Evolutionary conservation across 108 stramenopile species (phyloP).

Genomic region (Conticribra guillardii): DNA sequence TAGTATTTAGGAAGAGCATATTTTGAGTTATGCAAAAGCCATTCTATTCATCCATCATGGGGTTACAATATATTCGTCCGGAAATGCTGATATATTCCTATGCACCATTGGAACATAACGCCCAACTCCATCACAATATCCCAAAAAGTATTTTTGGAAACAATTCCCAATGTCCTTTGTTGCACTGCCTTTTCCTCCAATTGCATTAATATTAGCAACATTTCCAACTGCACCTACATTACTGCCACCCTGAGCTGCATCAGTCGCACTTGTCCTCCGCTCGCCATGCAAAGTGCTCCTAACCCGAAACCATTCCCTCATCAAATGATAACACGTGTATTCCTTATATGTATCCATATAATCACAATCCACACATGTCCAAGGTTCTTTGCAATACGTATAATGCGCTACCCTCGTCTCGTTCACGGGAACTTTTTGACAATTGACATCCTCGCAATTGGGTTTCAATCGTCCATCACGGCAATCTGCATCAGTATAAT

Average conservation of each 20-base stretch:
- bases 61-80: neutral
- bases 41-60: no score
- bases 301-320: conserved; percentile 26
- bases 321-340: conserved; percentile 12
- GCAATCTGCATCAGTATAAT: conserved; percentile 26
- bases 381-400: conserved; percentile 60
- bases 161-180: conserved; percentile 11
- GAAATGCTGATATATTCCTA: neutral
- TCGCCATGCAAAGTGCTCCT: conserved; percentile 23
- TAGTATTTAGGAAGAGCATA: no score
- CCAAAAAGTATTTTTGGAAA: conserved; percentile 14
- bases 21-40: no score
- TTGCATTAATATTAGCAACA: no score
- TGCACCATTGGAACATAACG: neutral
- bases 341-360: conserved; percentile 33
- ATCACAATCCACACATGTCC: conserved; percentile 39
- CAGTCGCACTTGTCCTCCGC: neutral
- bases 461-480: conserved; percentile 41
- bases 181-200: conserved; percentile 13
- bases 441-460: conserved; percentile 41
- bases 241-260: no score
- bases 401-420: conserved; percentile 40
- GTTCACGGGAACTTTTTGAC: conserved; percentile 32
- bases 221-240: conserved; percentile 13
- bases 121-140: conserved; percentile 9